Evolutionary conservation across 2,329 filamentous ascomycete species (phyloP), one percentile per base, ranked within the genome.

Genomic region (Pezicula rhizophila): DNA sequence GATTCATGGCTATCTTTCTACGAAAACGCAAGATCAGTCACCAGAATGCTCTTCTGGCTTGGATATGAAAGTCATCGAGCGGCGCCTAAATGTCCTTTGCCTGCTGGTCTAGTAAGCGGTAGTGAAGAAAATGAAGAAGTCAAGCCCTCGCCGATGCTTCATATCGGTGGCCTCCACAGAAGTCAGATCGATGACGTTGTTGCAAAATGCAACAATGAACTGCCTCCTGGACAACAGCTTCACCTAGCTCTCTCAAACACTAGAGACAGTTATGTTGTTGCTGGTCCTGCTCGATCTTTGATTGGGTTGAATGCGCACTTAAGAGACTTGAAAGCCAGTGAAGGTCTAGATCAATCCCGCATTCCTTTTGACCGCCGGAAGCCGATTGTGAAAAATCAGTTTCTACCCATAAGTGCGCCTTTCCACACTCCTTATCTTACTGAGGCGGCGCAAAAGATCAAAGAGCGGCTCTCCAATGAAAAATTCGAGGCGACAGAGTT

Each of bases 1-100:
- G 85, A 87, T 57, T 89, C 85, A 35, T 97, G 92, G 92, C 88
- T 95, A 56, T 87, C 87, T 1, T 96, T 92, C 68, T 80, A 85
- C 57, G 82, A 85, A 61, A 80, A 87, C 45, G 79, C 87, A 50
- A 84, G 77, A 60, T 82, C 87, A 57, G 88, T 91, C 3, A 74
- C 97, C 57, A 90, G 87, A 31, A 88, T 96, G 62, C 84, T 97
- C 31, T 96, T 97, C 76, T 97, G 91, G 91, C 95, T 96, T 56
- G 92, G 92, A 64, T 84, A 90, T 53, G 85, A 91, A 61, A 96
- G 90, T 67, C 92, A 97, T 68, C 91, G 96, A 69, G 89, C 89
- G 2, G 96, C 95, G 70, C 92, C 92, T 23, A 82, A 87, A 56
- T 96, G 92, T 6, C 96, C 91, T 23, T 79, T 96, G 61, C 87